Evolutionary conservation across 208 protist genomes (phyloP).

Genomic region (Leishmania arabica): DNA sequence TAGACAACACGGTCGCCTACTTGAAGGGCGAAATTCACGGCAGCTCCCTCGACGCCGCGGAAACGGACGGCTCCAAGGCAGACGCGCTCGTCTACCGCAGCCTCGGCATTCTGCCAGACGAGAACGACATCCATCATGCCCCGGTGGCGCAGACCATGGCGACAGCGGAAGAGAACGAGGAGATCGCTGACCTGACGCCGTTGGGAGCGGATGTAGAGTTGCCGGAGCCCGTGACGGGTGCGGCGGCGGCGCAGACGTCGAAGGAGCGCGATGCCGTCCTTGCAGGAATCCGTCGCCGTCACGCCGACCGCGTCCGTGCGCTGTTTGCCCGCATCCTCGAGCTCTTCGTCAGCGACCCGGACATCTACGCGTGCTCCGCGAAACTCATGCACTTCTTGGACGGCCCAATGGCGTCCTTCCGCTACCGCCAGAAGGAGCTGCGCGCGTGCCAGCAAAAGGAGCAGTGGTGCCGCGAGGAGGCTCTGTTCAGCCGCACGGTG

Average conservation of each 20-base stretch:
- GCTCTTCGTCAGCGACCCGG: conserved; percentile 82
- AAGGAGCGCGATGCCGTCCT: conserved; percentile 20
- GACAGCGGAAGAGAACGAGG: conserved; percentile 24
- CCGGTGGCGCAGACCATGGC: conserved; percentile 26
- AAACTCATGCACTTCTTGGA: conserved; percentile 67
- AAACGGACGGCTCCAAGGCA: conserved; percentile 18
- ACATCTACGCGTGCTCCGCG: conserved; percentile 80
- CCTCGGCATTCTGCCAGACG: conserved; percentile 24
- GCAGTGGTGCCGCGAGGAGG: conserved; percentile 73
- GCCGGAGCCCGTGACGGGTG: background rate
- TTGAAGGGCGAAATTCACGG: conserved; percentile 72
- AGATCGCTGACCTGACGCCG: conserved; percentile 27
- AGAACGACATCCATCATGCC: conserved; percentile 39
- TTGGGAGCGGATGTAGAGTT: conserved; percentile 43
- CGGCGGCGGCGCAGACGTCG: background rate
- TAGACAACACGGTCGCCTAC: conserved; percentile 81
- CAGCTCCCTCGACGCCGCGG: conserved; percentile 36
- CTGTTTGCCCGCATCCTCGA: conserved; percentile 70
- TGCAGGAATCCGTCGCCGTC: conserved; percentile 48
- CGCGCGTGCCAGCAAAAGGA: conserved; percentile 84
- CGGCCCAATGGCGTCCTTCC: conserved; percentile 65
- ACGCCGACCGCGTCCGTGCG: conserved; percentile 67
- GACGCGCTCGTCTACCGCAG: conserved; percentile 35
- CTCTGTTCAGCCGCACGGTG: conserved; percentile 61
- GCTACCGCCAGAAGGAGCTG: conserved; percentile 80